Conservation (phyloP, 2,329 filamentous ascomycete species). For the Penicillium olsonii region DNA sequence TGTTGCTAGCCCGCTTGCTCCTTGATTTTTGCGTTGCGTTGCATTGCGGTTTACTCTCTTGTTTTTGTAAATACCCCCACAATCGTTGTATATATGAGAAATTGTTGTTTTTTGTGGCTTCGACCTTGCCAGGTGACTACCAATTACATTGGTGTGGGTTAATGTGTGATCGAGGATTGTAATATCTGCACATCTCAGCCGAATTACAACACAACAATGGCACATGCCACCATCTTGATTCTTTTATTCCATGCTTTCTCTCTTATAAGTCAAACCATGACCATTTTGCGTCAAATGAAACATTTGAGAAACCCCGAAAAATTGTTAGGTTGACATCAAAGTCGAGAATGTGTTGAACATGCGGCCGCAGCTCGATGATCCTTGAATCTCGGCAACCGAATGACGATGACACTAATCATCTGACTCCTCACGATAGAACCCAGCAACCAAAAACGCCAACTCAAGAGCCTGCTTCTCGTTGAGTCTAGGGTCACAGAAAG, state of each 20-base stretch:
- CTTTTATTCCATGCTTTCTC: background rate
- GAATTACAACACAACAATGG: background rate
- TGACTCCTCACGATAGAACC: slow-evolving; percentile 64
- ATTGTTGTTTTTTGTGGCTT: slow-evolving; percentile 10
- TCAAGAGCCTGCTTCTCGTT: slow-evolving; percentile 99
- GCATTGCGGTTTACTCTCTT: slow-evolving; percentile 1
- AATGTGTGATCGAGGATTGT: background rate
- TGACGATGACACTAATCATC: slow-evolving; percentile 13
- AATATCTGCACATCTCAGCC: background rate
- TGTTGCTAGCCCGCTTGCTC: slow-evolving; percentile 70
- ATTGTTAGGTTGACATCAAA: background rate
- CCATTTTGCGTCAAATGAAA: too few species aligned
- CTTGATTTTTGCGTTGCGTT: slow-evolving; percentile 25
- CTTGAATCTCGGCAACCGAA: background rate
- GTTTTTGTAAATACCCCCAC: slow-evolving; percentile 14
- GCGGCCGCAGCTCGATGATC: background rate
- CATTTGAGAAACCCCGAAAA: background rate
- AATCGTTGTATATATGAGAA: slow-evolving; percentile 23
- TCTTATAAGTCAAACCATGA: too few species aligned
- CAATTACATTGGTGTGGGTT: background rate
- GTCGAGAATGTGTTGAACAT: background rate
- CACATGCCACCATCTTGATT: background rate
- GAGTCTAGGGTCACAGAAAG: slow-evolving; percentile 89
- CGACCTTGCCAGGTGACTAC: background rate
- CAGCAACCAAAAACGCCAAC: slow-evolving; percentile 88